These are phyloP conservation scores for Yarrowia porcina DNA, from an alignment of 805 yeast genomes.

Conservation along the genomic window DNA sequence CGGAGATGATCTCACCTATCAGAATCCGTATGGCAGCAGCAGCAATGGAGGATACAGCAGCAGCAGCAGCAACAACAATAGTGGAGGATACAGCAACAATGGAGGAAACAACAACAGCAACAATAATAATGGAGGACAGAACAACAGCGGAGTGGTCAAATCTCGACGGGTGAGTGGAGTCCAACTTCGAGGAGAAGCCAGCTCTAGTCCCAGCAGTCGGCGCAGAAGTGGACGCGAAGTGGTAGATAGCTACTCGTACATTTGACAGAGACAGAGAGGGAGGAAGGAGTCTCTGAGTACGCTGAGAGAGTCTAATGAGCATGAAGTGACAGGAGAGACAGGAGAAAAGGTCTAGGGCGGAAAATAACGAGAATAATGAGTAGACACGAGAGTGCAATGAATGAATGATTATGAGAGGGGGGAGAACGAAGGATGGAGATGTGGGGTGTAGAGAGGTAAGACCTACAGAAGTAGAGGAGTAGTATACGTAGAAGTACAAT, in stretches of 20 bases:
- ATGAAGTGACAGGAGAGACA: too few species aligned
- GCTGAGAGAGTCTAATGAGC: not conserved
- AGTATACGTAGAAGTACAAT: too few species aligned
- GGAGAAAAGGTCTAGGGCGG: too few species aligned
- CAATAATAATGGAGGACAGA: not conserved
- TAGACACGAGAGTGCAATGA: conserved; percentile 3
- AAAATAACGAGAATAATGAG: not conserved
- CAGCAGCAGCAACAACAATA: too few species aligned
- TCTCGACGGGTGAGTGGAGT: conserved; percentile 14
- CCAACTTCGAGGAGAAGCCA: conserved; percentile 12
- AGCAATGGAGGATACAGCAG: too few species aligned
- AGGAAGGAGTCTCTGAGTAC: not conserved
- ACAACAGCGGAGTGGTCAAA: not conserved
- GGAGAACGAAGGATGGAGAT: too few species aligned
- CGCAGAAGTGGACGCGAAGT: conserved; percentile 4
- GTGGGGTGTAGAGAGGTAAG: too few species aligned
- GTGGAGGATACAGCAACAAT: too few species aligned
- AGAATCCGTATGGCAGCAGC: not conserved
- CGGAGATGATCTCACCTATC: conserved; percentile 33
- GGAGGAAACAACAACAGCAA: not conserved
- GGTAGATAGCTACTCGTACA: conserved; percentile 15
- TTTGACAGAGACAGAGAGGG: not conserved
- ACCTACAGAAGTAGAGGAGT: too few species aligned
- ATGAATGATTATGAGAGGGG: too few species aligned
- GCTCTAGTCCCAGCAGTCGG: conserved; percentile 17